phyloP scores from a whole-genome alignment of 2,329 filamentous ascomycete genomes.

The Endoconidiophora polonica region DNA sequence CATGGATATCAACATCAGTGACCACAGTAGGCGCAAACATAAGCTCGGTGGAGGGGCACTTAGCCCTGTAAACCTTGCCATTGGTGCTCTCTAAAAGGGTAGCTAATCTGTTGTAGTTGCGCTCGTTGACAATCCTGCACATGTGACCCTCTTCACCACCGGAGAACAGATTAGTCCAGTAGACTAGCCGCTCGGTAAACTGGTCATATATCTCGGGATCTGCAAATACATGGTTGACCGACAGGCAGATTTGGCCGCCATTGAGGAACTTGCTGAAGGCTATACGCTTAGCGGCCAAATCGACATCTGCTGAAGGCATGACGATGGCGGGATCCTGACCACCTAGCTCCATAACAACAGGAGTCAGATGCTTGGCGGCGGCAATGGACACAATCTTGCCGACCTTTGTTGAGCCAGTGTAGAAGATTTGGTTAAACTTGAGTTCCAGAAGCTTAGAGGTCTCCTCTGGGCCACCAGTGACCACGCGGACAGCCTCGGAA shows the following conservation, averaged over 20 bases:
- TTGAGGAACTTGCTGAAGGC: conserved; percentile 26
- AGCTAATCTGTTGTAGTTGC: conserved; percentile 25
- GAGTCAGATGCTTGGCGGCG: conserved; percentile 29
- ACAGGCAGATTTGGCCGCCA: conserved; percentile 20
- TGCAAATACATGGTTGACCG: conserved; percentile 27
- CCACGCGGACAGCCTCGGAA: conserved; percentile 20
- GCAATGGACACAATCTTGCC: conserved; percentile 23
- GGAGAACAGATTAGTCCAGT: conserved; percentile 21
- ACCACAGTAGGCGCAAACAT: conserved; percentile 1
- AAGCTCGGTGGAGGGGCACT: conserved; percentile 20
- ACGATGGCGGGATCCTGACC: conserved; percentile 30
- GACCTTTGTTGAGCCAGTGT: conserved; percentile 25
- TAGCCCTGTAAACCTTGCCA: conserved; percentile 19
- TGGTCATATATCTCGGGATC: conserved; percentile 23
- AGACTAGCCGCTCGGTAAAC: conserved; percentile 21
- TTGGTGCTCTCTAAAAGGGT: conserved; percentile 21
- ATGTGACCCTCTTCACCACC: conserved; percentile 16
- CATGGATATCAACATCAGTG: conserved; percentile 1
- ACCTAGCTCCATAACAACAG: conserved; percentile 27
- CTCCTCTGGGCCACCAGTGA: conserved; percentile 21
- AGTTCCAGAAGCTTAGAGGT: conserved; percentile 22
- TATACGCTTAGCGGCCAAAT: conserved; percentile 27
- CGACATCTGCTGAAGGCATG: conserved; percentile 23
- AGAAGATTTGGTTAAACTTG: conserved; percentile 29
- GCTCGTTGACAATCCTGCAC: conserved; percentile 25